phyloP scores from a whole-genome alignment of 768 basidiomycete species.

The Xerocomus brunneocitrinus region DNA sequence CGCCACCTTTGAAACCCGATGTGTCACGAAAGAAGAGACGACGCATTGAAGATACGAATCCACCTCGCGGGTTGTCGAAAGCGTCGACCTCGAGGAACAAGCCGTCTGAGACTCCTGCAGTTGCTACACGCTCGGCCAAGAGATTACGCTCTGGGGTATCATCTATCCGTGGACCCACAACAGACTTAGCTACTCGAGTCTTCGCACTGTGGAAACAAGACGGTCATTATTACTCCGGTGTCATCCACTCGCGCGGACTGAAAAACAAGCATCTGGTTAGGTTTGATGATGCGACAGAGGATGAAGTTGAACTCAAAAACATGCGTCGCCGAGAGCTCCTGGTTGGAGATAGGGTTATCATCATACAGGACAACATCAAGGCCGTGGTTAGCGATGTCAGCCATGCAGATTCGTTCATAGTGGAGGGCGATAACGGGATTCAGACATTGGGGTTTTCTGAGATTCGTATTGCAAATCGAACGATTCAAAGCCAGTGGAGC shows the following conservation, averaged over 20 bases:
- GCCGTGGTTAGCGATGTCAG: conserved; percentile 32
- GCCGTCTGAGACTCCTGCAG: conserved; percentile 23
- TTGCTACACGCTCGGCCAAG: conserved; percentile 34
- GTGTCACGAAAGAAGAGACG: conserved; percentile 45
- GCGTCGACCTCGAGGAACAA: conserved; percentile 26
- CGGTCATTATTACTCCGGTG: conserved; percentile 59
- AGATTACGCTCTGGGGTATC: conserved; percentile 37
- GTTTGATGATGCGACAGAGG: conserved; percentile 64
- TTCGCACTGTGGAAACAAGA: conserved; percentile 65
- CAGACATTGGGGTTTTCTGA: conserved; percentile 32
- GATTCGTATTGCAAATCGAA: conserved; percentile 49
- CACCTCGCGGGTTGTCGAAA: conserved; percentile 22
- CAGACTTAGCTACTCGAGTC: conserved; percentile 48
- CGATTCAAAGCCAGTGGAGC: conserved; percentile 49
- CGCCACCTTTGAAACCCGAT: conserved; percentile 21
- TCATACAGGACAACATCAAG: conserved; percentile 26
- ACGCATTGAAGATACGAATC: conserved; percentile 30
- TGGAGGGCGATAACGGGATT: conserved; percentile 38
- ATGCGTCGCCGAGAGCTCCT: conserved; percentile 50
- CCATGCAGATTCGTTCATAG: conserved; percentile 30
- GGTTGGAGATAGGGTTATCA: conserved; percentile 54
- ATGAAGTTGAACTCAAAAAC: conserved; percentile 43
- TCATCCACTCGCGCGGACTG: conserved; percentile 36
- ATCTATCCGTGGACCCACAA: conserved; percentile 14
- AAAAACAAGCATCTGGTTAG: conserved; percentile 41